These are phyloP conservation scores for Hyaloscypha finlandica DNA, from an alignment of 495 filamentous ascomycete genomes.

Conservation along the genomic window DNA sequence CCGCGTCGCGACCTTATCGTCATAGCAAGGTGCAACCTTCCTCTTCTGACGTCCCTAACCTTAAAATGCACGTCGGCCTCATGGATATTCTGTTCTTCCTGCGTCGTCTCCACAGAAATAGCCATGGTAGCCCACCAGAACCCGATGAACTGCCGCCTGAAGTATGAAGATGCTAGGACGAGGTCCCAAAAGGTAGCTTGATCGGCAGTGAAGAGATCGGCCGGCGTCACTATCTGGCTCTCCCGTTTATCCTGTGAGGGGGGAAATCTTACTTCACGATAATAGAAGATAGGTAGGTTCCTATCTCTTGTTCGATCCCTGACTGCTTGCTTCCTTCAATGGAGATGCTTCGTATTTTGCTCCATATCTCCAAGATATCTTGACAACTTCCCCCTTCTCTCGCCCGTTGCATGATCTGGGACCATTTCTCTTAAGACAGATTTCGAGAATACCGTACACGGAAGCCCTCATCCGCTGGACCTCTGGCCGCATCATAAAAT, in stretches of 20 bases:
- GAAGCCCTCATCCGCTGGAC: neutral
- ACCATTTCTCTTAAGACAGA: neutral
- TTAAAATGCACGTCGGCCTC: neutral
- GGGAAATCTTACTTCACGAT: neutral
- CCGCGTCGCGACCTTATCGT: neutral
- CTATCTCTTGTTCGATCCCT: neutral
- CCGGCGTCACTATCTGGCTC: neutral
- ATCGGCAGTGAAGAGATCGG: neutral
- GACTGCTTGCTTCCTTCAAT: neutral
- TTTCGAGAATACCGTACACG: neutral
- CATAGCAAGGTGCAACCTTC: neutral
- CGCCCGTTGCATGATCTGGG: neutral
- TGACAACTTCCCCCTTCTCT: neutral
- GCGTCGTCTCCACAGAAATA: neutral
- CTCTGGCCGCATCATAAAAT: conserved; percentile 8
- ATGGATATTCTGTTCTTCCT: neutral
- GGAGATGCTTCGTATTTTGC: neutral
- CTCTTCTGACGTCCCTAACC: neutral
- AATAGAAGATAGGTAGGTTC: neutral
- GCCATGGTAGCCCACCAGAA: neutral
- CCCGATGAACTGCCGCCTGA: neutral
- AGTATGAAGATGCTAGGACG: no score
- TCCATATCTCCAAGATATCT: neutral
- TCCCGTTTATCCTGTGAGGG: neutral
- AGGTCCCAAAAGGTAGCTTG: no score